Conservation (phyloP, 202 grass and related monocot species). For the Dendrocalamus latiflorus region DNA sequence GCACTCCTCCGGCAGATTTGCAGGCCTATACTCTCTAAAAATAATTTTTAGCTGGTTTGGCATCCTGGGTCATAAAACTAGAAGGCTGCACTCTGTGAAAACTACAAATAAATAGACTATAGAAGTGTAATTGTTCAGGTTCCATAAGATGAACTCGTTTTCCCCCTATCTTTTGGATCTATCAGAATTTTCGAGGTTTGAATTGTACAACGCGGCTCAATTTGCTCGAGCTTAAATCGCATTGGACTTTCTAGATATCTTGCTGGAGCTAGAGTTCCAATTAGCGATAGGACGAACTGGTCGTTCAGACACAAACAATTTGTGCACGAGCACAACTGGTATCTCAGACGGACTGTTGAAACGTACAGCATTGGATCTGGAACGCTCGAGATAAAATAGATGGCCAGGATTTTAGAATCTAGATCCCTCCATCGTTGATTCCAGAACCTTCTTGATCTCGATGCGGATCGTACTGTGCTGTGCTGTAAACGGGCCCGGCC, state of each 20-base stretch:
- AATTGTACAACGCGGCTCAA: neutral
- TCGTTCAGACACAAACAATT: neutral
- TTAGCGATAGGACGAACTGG: neutral
- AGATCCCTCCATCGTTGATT: neutral
- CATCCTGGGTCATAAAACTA: too few species aligned
- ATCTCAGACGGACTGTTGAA: neutral
- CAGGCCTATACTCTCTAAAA: slow-evolving; percentile 30
- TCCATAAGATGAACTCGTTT: too few species aligned
- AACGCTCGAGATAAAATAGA: neutral
- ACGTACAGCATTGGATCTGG: neutral
- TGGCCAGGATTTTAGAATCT: neutral
- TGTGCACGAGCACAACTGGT: neutral
- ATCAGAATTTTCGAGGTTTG: neutral
- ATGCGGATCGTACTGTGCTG: neutral
- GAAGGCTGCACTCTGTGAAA: too few species aligned
- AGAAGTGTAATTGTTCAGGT: too few species aligned
- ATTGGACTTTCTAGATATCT: neutral
- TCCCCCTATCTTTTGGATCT: too few species aligned
- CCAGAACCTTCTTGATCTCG: neutral
- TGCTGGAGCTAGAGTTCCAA: neutral
- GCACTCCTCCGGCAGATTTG: slow-evolving; percentile 80
- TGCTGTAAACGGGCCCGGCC: slow-evolving; percentile 7
- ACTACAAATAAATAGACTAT: too few species aligned
- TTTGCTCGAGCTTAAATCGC: neutral
- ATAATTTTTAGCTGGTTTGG: too few species aligned